A percentile compares a stretch with the other conserved stretches of the same genome.
These are phyloP conservation scores for Kluyveromyces lactis DNA, from an alignment of 805 yeast genomes.

Conservation along the genomic window DNA sequence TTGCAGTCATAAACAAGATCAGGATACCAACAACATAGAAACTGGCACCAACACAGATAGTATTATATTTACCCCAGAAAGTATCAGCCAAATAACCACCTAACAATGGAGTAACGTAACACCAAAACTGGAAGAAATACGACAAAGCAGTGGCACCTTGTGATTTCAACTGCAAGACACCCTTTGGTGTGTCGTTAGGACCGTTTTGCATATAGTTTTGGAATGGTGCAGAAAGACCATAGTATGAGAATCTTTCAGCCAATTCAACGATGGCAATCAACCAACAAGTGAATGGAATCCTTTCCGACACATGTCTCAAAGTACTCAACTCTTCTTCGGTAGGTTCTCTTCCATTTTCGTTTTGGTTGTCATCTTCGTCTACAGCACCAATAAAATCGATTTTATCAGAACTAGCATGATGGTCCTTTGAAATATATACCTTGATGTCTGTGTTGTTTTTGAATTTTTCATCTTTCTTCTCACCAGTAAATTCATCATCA, in stretches of 20 bases:
- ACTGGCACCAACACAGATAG: slow-evolving; percentile 53
- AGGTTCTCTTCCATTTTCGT: slow-evolving; percentile 14
- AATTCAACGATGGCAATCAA: slow-evolving; percentile 61
- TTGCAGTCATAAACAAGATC: slow-evolving; percentile 58
- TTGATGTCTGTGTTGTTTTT: background rate
- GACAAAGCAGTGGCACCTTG: slow-evolving; percentile 64
- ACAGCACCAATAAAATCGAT: slow-evolving; percentile 3
- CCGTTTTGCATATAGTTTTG: slow-evolving; percentile 68
- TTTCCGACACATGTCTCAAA: slow-evolving; percentile 31
- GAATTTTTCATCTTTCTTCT: background rate
- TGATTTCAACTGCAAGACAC: slow-evolving; percentile 53
- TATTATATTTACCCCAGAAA: slow-evolving; percentile 61
- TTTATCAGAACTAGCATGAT: slow-evolving; percentile 3
- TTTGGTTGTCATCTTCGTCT: slow-evolving; percentile 5
- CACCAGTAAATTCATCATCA: background rate
- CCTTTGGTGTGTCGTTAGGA: slow-evolving; percentile 34
- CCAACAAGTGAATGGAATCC: slow-evolving; percentile 41
- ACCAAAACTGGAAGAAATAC: slow-evolving; percentile 73
- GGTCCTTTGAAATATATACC: slow-evolving; percentile 1
- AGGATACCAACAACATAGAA: slow-evolving; percentile 56
- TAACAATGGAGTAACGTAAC: slow-evolving; percentile 69
- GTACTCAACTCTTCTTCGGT: slow-evolving; percentile 25
- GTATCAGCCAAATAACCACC: slow-evolving; percentile 75
- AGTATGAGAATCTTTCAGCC: slow-evolving; percentile 74
- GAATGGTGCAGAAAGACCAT: slow-evolving; percentile 69